phyloP scores from a whole-genome alignment of 768 basidiomycete species.

The Pulveroboletus frians region DNA sequence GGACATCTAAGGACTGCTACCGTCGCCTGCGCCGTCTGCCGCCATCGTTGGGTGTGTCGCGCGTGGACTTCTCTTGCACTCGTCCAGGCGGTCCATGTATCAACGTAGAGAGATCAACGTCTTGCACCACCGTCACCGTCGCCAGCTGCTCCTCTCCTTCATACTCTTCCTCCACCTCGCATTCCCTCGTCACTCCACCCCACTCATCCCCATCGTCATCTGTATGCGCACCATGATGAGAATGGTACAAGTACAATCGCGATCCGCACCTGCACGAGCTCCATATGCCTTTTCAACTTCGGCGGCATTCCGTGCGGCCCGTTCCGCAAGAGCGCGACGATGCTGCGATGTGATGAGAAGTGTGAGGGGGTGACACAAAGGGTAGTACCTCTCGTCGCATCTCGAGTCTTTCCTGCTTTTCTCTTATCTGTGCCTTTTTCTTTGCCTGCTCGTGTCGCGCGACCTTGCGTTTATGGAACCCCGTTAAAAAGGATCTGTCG shows the following conservation, averaged over 20 bases:
- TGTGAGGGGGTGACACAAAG: neutral
- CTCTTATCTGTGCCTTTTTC: slow-evolving; percentile 67
- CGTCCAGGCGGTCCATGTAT: slow-evolving; percentile 47
- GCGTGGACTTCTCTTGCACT: slow-evolving; percentile 37
- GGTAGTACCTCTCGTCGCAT: slow-evolving; percentile 68
- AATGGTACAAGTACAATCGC: neutral
- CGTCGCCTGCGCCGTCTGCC: slow-evolving; percentile 69
- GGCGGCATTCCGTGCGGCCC: slow-evolving; percentile 71
- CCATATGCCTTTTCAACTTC: slow-evolving; percentile 74
- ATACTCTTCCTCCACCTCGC: slow-evolving; percentile 53
- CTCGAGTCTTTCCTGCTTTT: slow-evolving; percentile 71
- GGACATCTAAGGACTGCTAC: neutral
- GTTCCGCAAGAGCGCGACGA: slow-evolving; percentile 71
- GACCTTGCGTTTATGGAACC: slow-evolving; percentile 89
- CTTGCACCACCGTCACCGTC: slow-evolving; percentile 87
- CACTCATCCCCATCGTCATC: slow-evolving; percentile 42
- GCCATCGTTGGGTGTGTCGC: slow-evolving; percentile 53
- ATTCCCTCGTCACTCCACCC: slow-evolving; percentile 37
- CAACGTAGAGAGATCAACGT: slow-evolving; percentile 72
- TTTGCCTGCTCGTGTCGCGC: slow-evolving; percentile 75
- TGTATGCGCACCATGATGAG: slow-evolving; percentile 16
- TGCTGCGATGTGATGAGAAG: slow-evolving; percentile 44
- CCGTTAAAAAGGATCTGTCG: slow-evolving; percentile 81
- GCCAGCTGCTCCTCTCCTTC: slow-evolving; percentile 82
- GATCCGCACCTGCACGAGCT: slow-evolving; percentile 38